A percentile compares a stretch with the other conserved stretches of the same genome.
Evolutionary conservation across 306 rosid genomes (phyloP).

Genomic region (Crotalaria pallida): DNA sequence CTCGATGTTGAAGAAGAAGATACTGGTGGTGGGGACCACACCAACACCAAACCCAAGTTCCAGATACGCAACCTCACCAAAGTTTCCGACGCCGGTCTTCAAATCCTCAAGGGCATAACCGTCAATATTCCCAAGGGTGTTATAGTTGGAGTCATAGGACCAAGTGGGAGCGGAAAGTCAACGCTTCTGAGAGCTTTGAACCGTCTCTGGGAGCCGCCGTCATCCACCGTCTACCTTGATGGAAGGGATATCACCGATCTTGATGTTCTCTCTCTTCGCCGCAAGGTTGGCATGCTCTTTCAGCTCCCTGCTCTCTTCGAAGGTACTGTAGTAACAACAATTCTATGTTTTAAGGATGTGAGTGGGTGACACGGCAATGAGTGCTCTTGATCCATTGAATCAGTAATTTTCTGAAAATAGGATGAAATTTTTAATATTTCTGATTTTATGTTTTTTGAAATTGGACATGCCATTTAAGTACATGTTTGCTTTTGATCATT

Average conservation of each 20-base stretch:
- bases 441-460: neutral
- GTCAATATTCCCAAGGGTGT: constrained; percentile 58
- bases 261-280: constrained; percentile 79
- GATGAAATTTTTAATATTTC: neutral
- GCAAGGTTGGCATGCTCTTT: constrained; percentile 92
- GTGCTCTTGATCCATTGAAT: neutral
- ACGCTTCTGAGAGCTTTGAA: constrained; percentile 71
- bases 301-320: constrained; percentile 89
- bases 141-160: constrained; percentile 76
- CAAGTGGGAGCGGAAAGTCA: constrained; percentile 97
- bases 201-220: constrained; percentile 90
- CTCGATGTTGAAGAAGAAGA: constrained; percentile 32
- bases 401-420: neutral
- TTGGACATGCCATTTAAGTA: neutral
- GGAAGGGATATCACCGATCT: constrained; percentile 48
- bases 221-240: constrained; percentile 60
- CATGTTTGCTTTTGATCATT: neutral
- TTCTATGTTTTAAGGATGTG: too few relatives aligned
- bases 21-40: neutral
- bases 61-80: constrained; percentile 49
- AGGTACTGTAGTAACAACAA: constrained; percentile 49
- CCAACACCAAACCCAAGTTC: constrained; percentile 31
- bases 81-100: constrained; percentile 42
- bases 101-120: constrained; percentile 53
- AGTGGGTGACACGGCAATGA: too few relatives aligned